Percentiles rank a stretch among this genome's conserved stretches.
Conservation (phyloP, 2,329 filamentous ascomycete genomes). For the Fusarium udum region DNA sequence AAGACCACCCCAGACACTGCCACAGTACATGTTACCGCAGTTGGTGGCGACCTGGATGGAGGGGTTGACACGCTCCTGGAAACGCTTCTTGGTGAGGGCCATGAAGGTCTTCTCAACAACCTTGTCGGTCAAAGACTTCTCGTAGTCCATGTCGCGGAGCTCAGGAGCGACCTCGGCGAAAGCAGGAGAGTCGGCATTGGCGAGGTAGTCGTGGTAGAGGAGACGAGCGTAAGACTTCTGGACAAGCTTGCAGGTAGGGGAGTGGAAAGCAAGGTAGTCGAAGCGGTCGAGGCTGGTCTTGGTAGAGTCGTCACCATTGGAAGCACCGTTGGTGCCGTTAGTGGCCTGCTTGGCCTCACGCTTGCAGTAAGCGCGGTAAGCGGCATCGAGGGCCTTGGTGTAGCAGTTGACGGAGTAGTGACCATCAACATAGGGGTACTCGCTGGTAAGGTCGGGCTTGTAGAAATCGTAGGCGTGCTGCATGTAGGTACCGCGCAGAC, state of each 20-base stretch:
- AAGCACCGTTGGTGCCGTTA: constrained; percentile 64
- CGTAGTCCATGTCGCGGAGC: constrained; percentile 80
- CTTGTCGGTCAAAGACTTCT: constrained; percentile 83
- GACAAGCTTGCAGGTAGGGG: constrained; percentile 87
- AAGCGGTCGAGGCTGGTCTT: constrained; percentile 81
- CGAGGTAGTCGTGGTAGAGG: constrained; percentile 86
- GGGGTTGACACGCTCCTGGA: constrained; percentile 79
- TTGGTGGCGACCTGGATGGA: constrained; percentile 80
- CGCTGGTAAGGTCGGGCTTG: constrained; percentile 88
- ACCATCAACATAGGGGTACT: constrained; percentile 86
- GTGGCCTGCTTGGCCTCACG: constrained; percentile 70
- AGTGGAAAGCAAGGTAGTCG: constrained; percentile 84
- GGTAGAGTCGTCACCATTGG: constrained; percentile 56
- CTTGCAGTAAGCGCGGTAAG: constrained; percentile 83
- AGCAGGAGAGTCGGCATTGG: constrained; percentile 70
- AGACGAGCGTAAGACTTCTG: constrained; percentile 85
- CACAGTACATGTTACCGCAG: constrained; percentile 76
- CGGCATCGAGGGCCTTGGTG: constrained; percentile 79
- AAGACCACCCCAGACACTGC: constrained; percentile 80
- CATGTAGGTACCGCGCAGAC: constrained; percentile 83
- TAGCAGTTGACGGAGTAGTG: constrained; percentile 87
- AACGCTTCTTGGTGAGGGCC: constrained; percentile 83
- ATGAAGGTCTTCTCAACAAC: constrained; percentile 88
- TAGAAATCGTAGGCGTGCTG: constrained; percentile 89
- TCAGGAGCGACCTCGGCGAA: constrained; percentile 82